These are phyloP conservation scores for Nicotiana tomentosiformis DNA, from an alignment of 257 asterid species.

Conservation along the genomic window DNA sequence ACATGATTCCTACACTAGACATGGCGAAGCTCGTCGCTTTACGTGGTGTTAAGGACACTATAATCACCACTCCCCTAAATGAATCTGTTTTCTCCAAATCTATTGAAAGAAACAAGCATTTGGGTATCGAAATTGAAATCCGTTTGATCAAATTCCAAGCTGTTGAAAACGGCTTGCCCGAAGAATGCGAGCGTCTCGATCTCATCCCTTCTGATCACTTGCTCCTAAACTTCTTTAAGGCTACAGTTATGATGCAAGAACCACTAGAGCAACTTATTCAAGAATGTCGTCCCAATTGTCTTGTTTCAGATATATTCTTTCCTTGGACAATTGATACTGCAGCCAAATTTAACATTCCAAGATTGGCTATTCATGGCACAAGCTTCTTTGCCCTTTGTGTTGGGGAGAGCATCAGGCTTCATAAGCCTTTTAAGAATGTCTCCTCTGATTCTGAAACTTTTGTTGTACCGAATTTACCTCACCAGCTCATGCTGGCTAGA, in stretches of 20 bases:
- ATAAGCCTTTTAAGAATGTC: constrained; percentile 24
- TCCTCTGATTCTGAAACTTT: constrained; percentile 27
- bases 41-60: constrained; percentile 13
- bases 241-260: constrained; percentile 8
- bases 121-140: constrained; percentile 7
- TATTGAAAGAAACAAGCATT: not conserved
- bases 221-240: not conserved
- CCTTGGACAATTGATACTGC: constrained; percentile 14
- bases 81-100: constrained; percentile 1
- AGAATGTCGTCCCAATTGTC: not conserved
- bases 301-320: constrained; percentile 17
- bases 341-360: constrained; percentile 10
- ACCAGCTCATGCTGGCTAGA: constrained; percentile 14
- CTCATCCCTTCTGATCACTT: not conserved
- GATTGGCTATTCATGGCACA: constrained; percentile 45
- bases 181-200: not conserved
- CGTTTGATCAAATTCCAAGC: constrained; percentile 5
- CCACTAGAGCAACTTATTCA: constrained; percentile 10
- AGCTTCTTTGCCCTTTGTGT: constrained; percentile 29
- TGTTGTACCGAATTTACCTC: constrained; percentile 29
- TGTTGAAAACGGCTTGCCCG: not conserved
- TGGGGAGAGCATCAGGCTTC: not conserved
- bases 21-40: constrained; percentile 19
- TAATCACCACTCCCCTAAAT: constrained; percentile 6
- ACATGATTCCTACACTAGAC: constrained; percentile 22